Base-by-base conservation (phyloP, 2,329 filamentous ascomycete genomes). In the Laburnicola sp. region DNA sequence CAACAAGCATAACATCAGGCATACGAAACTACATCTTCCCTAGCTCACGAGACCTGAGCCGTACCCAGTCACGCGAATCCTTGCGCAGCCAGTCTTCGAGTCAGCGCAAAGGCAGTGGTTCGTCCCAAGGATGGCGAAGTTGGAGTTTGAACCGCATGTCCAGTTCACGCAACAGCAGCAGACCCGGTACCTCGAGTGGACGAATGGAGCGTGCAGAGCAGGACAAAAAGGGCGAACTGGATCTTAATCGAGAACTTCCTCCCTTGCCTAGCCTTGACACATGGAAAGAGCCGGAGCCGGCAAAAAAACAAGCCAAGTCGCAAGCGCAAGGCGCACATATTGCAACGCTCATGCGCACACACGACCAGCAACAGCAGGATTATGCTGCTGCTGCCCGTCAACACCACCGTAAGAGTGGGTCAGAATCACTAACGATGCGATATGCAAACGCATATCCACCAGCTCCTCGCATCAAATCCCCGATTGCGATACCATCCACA, bases 171-270 rank as follows among this genome's bases (percentile, higher is more conserved):
- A 69, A 60, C 45, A 66, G 56, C 49, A 71, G 64, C 48, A 60
- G 69, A 34, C 68, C 70, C 35, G 60, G 56, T 8, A 68, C 65
- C 3, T 67, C 59, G 9, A 63, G 59, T 41, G 69, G 65, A 27
- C 63, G 62, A 16, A 50, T 58, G 22, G 60, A 57, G 26, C 60
- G 65, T 21, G 8, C 36, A 9, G 66, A 69, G 22, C 55, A 54
- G 25, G 44, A 59, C 9, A 67, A 59, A 47, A 72, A 70, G 45
- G 42, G 59, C 2, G 67, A 70, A 26, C 50, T 78, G 50, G 74
- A 80, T 46, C 65, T 79, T 28, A 79, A 79, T 58, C 64, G 76
- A 48, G 75, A 78, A 51, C 61, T 79, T 23, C 77, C 77, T 30
- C 77, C 77, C 3, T 55, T 80, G 8, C 77, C 77, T 5, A 73